Conservation (phyloP, 2,329 filamentous ascomycete genomes). For the Helicocarpus griseus region DNA sequence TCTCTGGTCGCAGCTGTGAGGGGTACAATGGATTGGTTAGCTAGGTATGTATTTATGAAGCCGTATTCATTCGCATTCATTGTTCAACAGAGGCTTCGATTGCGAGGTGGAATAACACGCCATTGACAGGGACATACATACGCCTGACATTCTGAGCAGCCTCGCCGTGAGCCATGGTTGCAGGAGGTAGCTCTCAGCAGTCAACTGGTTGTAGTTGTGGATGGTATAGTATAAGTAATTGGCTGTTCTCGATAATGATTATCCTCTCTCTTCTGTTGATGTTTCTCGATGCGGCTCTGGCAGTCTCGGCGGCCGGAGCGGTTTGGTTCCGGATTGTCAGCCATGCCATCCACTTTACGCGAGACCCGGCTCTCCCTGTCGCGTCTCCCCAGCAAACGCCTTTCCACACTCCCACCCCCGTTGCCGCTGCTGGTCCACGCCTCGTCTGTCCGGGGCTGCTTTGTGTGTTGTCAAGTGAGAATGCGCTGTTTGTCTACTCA, state of each 20-base stretch:
- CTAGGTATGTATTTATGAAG: neutral
- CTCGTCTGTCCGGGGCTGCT: too few species aligned
- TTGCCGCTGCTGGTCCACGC: neutral
- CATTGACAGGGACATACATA: slow-evolving; percentile 11
- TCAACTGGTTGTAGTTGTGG: neutral
- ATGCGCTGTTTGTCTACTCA: too few species aligned
- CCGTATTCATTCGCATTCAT: too few species aligned
- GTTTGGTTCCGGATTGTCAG: neutral
- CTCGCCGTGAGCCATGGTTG: slow-evolving; percentile 5
- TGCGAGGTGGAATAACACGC: too few species aligned
- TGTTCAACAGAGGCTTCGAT: neutral
- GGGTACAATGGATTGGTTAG: slow-evolving; percentile 7
- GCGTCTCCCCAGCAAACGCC: slow-evolving; percentile 21
- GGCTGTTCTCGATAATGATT: too few species aligned
- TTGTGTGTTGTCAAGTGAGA: too few species aligned
- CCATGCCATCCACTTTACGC: slow-evolving; percentile 27
- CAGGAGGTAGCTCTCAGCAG: neutral
- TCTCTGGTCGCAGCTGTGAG: slow-evolving; percentile 58
- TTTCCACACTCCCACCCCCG: too few species aligned
- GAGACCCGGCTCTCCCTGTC: slow-evolving; percentile 18
- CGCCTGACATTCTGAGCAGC: slow-evolving; percentile 7
- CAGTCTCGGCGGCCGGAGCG: neutral
- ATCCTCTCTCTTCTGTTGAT: neutral
- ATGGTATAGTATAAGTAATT: too few species aligned
- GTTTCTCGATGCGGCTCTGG: slow-evolving; percentile 12